Conservation (phyloP, 2,329 filamentous ascomycete genomes). For the Sclerotinia glacialis region DNA sequence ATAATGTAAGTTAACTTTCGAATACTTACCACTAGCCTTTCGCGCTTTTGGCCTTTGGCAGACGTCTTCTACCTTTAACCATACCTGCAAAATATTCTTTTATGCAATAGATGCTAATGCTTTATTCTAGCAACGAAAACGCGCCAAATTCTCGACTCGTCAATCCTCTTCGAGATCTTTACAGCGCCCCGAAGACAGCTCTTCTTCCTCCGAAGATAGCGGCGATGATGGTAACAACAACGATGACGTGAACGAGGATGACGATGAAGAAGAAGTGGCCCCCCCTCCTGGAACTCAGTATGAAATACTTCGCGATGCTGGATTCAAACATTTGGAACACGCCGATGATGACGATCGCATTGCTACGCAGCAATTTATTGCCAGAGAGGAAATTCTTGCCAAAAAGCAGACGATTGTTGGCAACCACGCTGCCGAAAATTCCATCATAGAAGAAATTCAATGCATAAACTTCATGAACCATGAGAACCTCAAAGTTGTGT, state of each 20-base stretch:
- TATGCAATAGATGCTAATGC: slow-evolving; percentile 16
- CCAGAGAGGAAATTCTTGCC: slow-evolving; percentile 47
- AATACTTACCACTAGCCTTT: neutral
- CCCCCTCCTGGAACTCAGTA: slow-evolving; percentile 54
- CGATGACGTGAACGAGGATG: slow-evolving; percentile 34
- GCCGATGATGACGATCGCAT: slow-evolving; percentile 58
- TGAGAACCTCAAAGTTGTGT: slow-evolving; percentile 69
- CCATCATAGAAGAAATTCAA: slow-evolving; percentile 82
- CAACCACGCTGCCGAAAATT: slow-evolving; percentile 76
- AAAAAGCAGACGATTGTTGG: slow-evolving; percentile 51
- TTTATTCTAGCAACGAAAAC: slow-evolving; percentile 42
- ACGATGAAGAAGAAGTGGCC: slow-evolving; percentile 23
- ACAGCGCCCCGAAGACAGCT: slow-evolving; percentile 25
- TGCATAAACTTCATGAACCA: slow-evolving; percentile 98
- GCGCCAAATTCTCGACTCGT: slow-evolving; percentile 41
- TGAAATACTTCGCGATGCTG: slow-evolving; percentile 57
- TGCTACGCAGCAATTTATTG: slow-evolving; percentile 57
- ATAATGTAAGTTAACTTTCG: slow-evolving; percentile 17
- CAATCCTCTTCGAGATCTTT: slow-evolving; percentile 26
- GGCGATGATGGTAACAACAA: slow-evolving; percentile 35
- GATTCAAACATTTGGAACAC: slow-evolving; percentile 56
- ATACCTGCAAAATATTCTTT: neutral
- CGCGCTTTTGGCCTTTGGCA: neutral
- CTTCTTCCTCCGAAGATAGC: slow-evolving; percentile 34
- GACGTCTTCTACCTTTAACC: neutral